Percentiles rank a stretch among this genome's conserved stretches.
Conservation (phyloP, 208 protist species). For the Naegleria lovaniensis region DNA sequence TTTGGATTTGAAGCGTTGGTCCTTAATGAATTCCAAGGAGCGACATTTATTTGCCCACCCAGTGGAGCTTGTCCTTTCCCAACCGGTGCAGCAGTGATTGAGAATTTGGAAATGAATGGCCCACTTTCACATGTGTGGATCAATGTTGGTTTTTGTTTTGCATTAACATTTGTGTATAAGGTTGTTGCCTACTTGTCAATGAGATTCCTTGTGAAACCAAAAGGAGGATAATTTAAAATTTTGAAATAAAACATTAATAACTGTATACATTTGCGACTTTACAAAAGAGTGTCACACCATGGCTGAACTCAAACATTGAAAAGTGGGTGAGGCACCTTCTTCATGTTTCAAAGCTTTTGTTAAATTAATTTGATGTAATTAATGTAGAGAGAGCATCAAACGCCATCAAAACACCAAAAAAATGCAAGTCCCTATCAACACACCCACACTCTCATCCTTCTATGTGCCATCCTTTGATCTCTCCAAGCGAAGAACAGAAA, state of each 20-base stretch:
- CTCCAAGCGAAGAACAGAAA: background rate
- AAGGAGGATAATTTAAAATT: background rate
- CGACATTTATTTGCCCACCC: constrained; percentile 20
- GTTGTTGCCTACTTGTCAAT: background rate
- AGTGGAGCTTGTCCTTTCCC: background rate
- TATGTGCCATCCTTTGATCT: background rate
- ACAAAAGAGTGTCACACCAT: too few species aligned
- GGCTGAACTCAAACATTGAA: too few species aligned
- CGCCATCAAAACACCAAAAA: background rate
- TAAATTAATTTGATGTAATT: too few species aligned
- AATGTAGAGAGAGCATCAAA: too few species aligned
- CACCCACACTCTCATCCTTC: background rate
- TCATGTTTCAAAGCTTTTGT: too few species aligned
- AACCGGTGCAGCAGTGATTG: background rate
- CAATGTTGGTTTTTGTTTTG: constrained; percentile 2
- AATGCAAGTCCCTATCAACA: background rate
- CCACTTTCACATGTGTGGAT: background rate
- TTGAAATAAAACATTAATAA: too few species aligned
- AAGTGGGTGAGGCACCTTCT: too few species aligned
- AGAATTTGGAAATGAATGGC: background rate
- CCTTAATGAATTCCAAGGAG: constrained; percentile 39
- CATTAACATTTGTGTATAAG: background rate
- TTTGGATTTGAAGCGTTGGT: constrained; percentile 43
- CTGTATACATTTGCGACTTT: too few species aligned
- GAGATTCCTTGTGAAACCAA: background rate